Evolutionary conservation across 2,329 filamentous ascomycete species (phyloP).

Genomic region (Phialophora macrospora): DNA sequence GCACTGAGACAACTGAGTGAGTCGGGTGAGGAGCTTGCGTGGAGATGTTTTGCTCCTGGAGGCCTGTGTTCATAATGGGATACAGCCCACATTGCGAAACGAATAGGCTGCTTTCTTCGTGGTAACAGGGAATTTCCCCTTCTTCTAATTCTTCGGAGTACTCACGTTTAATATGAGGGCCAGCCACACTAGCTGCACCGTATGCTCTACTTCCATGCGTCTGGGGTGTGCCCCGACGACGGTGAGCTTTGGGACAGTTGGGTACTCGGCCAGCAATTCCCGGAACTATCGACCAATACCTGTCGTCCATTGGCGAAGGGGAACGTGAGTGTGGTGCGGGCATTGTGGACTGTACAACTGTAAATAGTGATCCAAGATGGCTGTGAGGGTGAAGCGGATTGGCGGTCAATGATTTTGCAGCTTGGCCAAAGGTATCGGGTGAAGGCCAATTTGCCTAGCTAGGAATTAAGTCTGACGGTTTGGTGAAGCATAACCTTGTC

Average conservation of each 20-base stretch:
- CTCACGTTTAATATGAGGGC: constrained; percentile 1
- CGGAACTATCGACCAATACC: not conserved
- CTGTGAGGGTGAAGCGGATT: not conserved
- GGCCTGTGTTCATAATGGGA: not conserved
- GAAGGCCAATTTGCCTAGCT: not conserved
- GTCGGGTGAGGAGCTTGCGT: not conserved
- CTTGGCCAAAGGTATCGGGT: not conserved
- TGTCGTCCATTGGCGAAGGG: not conserved
- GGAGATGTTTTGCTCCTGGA: not conserved
- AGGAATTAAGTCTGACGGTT: not conserved
- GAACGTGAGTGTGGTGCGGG: not conserved
- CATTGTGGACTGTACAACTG: not conserved
- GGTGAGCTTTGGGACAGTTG: not conserved
- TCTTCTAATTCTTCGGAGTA: not conserved
- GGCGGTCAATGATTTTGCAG: not conserved
- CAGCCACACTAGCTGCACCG: not conserved
- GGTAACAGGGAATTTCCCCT: not conserved
- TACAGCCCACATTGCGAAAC: not conserved
- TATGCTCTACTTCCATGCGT: not conserved
- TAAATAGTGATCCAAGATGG: not conserved
- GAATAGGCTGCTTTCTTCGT: not conserved
- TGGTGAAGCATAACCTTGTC: not conserved
- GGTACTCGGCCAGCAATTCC: not conserved
- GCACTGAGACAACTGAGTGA: not conserved
- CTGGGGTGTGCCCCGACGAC: not conserved